These are phyloP conservation scores for Madurella mycetomatis DNA, from an alignment of 2,329 filamentous ascomycete genomes.

Conservation along the genomic window DNA sequence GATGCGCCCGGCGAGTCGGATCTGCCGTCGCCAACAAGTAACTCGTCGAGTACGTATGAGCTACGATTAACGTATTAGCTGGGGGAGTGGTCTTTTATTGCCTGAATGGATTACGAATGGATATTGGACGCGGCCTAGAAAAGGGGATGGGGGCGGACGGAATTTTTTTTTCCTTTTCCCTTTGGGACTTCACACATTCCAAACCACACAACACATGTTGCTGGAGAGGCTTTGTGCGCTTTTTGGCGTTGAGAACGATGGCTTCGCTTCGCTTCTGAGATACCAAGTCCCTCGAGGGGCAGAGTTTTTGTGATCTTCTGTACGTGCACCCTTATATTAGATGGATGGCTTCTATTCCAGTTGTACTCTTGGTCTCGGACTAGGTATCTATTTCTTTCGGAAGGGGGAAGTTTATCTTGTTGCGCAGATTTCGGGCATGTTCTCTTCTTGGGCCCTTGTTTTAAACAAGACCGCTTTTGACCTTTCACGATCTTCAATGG, in stretches of 20 bases:
- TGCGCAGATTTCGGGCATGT: neutral
- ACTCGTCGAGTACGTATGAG: conserved; percentile 34
- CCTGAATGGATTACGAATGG: too few species aligned
- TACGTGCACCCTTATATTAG: neutral
- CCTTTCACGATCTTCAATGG: neutral
- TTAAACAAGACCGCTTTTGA: neutral
- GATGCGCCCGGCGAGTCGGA: conserved; percentile 42
- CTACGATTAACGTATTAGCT: conserved; percentile 44
- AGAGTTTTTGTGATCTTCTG: conserved; percentile 7
- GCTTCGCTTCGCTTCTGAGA: conserved; percentile 21
- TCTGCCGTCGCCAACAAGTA: conserved; percentile 25
- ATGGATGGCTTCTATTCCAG: neutral
- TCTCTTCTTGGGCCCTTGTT: neutral
- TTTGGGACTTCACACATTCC: neutral
- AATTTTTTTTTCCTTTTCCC: neutral
- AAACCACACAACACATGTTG: conserved; percentile 3
- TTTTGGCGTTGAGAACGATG: conserved; percentile 21
- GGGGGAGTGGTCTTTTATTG: neutral
- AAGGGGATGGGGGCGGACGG: neutral
- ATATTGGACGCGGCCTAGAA: too few species aligned
- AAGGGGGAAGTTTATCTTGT: neutral
- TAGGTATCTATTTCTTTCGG: neutral
- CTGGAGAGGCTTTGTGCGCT: conserved; percentile 4
- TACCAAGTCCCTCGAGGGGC: conserved; percentile 25
- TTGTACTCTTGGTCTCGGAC: neutral